Conservation (phyloP, 495 filamentous ascomycete species). For the Penicillium canescens region DNA sequence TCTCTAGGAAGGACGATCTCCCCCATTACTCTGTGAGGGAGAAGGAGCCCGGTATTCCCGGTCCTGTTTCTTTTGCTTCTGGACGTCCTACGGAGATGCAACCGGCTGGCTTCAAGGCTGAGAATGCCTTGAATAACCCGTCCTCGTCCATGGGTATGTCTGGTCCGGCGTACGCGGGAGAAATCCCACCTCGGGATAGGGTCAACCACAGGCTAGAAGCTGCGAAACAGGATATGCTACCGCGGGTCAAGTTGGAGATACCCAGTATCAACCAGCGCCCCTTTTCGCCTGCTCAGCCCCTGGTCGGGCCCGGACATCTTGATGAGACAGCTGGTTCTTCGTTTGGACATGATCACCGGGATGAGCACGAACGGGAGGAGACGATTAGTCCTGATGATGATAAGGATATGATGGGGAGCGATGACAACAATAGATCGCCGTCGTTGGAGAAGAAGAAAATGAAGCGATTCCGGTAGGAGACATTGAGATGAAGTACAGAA, state of each 20-base stretch:
- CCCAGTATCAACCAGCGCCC: conserved; percentile 16
- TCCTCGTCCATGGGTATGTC: conserved; percentile 13
- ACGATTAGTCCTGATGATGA: conserved; percentile 37
- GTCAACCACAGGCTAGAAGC: conserved; percentile 4
- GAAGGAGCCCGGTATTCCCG: conserved; percentile 20
- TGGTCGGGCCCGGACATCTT: conserved; percentile 12
- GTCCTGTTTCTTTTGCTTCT: conserved; percentile 1
- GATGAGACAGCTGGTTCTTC: conserved; percentile 22
- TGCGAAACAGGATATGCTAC: conserved; percentile 17
- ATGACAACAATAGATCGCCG: conserved; percentile 24
- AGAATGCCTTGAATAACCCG: conserved; percentile 33
- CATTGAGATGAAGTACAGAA: neutral
- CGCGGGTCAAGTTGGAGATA: conserved; percentile 24
- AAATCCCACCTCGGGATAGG: conserved; percentile 14
- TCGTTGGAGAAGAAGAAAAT: conserved; percentile 82
- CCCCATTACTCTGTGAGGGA: conserved; percentile 20
- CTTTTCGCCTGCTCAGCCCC: conserved; percentile 18
- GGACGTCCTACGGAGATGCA: conserved; percentile 32
- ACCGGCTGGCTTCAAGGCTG: conserved; percentile 31
- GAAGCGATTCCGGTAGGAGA: conserved; percentile 87
- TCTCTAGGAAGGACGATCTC: conserved; percentile 24
- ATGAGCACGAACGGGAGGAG: conserved; percentile 28
- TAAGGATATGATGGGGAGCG: conserved; percentile 26
- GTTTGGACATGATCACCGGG: conserved; percentile 14
- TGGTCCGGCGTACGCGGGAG: conserved; percentile 17